These are phyloP conservation scores for Penicillium cataractarum DNA, from an alignment of 495 filamentous ascomycete species.

Conservation along the genomic window DNA sequence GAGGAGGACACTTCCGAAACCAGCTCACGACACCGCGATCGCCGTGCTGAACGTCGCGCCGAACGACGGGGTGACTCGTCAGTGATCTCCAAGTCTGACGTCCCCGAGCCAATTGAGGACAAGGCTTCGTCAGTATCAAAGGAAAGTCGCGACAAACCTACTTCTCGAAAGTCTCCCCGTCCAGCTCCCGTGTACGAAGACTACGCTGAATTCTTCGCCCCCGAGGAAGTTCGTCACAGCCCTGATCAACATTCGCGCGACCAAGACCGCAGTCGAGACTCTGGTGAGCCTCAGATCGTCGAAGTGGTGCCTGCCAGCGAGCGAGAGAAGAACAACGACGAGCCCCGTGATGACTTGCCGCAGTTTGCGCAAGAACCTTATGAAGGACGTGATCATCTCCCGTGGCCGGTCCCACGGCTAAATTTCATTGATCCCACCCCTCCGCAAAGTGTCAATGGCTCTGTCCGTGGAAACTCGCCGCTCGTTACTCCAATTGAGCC, in stretches of 20 bases:
- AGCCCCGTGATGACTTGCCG: constrained; percentile 13
- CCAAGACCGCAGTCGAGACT: constrained; percentile 14
- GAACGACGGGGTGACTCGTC: constrained; percentile 29
- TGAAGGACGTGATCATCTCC: constrained; percentile 35
- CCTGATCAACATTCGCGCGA: constrained; percentile 22
- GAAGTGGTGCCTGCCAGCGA: constrained; percentile 40
- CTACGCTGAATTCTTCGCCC: constrained; percentile 50
- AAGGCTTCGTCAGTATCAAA: constrained; percentile 8
- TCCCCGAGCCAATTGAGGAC: constrained; percentile 16
- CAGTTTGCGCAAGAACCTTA: constrained; percentile 33
- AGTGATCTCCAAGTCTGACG: constrained; percentile 24
- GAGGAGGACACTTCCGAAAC: constrained; percentile 43
- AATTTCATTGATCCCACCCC: constrained; percentile 57
- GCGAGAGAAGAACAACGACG: constrained; percentile 17
- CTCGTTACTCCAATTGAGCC: constrained; percentile 19
- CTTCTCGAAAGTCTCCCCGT: constrained; percentile 29
- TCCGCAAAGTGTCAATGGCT: constrained; percentile 47
- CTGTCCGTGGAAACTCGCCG: constrained; percentile 38
- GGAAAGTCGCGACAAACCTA: constrained; percentile 26
- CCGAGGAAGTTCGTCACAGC: constrained; percentile 41
- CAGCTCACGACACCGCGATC: constrained; percentile 35
- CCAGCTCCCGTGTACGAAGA: constrained; percentile 42
- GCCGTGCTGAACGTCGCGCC: constrained; percentile 42
- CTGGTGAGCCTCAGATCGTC: constrained; percentile 34
- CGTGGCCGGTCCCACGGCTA: constrained; percentile 54